phyloP scores from a whole-genome alignment of 129 eudicot species.

The Lonicera japonica region DNA sequence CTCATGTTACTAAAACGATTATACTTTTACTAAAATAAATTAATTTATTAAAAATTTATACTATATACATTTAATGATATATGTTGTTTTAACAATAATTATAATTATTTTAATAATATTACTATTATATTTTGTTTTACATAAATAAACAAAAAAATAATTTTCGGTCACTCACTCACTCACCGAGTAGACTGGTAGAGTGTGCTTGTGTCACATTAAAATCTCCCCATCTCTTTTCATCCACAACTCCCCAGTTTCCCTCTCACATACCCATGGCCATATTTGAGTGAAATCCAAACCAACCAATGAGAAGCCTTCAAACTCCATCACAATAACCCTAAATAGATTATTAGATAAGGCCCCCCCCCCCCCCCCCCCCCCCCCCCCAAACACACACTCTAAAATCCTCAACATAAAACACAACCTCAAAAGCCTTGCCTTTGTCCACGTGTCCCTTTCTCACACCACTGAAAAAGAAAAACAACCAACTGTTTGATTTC shows the following conservation, averaged over 20 bases:
- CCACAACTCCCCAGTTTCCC: constrained; percentile 22
- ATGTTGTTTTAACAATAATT: too few relatives aligned
- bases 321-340: constrained; percentile 49
- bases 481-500: constrained; percentile 16
- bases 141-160: constrained; percentile 18
- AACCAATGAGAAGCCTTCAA: constrained; percentile 74
- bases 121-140: too few relatives aligned
- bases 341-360: constrained; percentile 27
- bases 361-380: constrained; percentile 16
- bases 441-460: constrained; percentile 60
- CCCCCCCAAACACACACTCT: constrained; percentile 33
- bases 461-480: constrained; percentile 49
- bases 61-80: too few relatives aligned
- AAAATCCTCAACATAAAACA: constrained; percentile 36
- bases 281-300: constrained; percentile 47
- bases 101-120: too few relatives aligned
- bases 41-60: too few relatives aligned
- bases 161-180: too few relatives aligned
- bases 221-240: constrained; percentile 32
- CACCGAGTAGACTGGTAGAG: too few relatives aligned
- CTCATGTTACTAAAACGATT: too few relatives aligned
- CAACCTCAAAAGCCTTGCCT: constrained; percentile 44
- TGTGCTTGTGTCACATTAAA: constrained; percentile 1
- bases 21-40: too few relatives aligned
- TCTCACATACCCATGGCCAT: constrained; percentile 1